Evolutionary conservation across 169 alveolate species (phyloP), one percentile per base, ranked within the genome.

Genomic region (Babesia sp.): DNA sequence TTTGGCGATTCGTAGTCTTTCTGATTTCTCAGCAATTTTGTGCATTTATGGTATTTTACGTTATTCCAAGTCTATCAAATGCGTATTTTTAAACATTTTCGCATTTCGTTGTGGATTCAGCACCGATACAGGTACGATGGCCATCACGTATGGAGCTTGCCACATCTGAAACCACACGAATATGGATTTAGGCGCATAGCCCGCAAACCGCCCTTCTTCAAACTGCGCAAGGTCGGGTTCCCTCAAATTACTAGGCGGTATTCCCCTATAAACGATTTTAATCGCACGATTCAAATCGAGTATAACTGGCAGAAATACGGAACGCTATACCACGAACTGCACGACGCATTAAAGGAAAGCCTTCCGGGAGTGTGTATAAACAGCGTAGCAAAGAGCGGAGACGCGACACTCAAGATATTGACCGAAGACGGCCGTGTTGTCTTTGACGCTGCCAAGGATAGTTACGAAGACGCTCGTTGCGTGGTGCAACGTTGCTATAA

Each of bases 191-290:
- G 89, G 24, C 69, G 89, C 41, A 63, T 81, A 16, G 73, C 74
- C 6, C 58, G 89, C 45, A 81, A 81, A 28, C 89, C 89, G 20
- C 89, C 89, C 4, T 81, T 71, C 34, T 81, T 81, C 56, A 81
- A 81, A 44, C 12, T 60, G 26, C 59, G 89, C 48, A 81, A 54
- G 44, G 26, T 46, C 12, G n/a, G 54, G 0, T 56, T 41, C 29
- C 89, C 89, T 22, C 48, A 53, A 45, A 36, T 81, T n/a, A 24
- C 54, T 5, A 53, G 22, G 31, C 20, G 45, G n/a, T 68, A 59
- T 54, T 31, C 70, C 3, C 12, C 48, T 1, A 57, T n/a, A 20
- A 45, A 53, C 34, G 34, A 48, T 20, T 61, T 57, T 37, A 64
- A 66, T 51, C 60, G 80, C 55, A 70, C 73, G 46, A 29, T 81